Conservation (phyloP, 768 basidiomycete species). For the Melanogaster broomeanus region DNA sequence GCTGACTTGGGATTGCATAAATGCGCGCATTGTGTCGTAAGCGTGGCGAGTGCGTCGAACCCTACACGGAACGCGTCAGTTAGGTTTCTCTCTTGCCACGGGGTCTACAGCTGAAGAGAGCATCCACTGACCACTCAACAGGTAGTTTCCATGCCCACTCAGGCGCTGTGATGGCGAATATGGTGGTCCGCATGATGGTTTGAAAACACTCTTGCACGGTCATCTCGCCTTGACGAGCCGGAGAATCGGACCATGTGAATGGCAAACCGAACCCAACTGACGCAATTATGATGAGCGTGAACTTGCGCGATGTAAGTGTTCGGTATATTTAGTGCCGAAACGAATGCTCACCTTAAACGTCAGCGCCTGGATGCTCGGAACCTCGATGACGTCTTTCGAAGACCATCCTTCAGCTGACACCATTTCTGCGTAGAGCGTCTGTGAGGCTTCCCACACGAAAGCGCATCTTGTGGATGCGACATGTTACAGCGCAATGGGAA, state of each 20-base stretch:
- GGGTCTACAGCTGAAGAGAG: not conserved
- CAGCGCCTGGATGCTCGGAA: slow-evolving; percentile 12
- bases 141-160: slow-evolving; percentile 26
- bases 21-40: slow-evolving; percentile 21
- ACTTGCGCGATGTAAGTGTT: slow-evolving; percentile 6
- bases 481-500: not conserved
- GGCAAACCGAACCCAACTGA: slow-evolving; percentile 26
- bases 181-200: slow-evolving; percentile 8
- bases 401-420: slow-evolving; percentile 15
- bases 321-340: not conserved
- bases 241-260: slow-evolving; percentile 18
- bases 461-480: slow-evolving; percentile 11
- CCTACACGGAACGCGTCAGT: slow-evolving; percentile 6
- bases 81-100: not conserved
- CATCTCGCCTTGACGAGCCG: slow-evolving; percentile 18
- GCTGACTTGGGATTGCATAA: slow-evolving; percentile 17
- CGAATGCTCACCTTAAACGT: slow-evolving; percentile 19
- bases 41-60: slow-evolving; percentile 18
- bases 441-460: slow-evolving; percentile 21
- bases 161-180: slow-evolving; percentile 20
- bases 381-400: slow-evolving; percentile 14
- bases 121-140: slow-evolving; percentile 11
- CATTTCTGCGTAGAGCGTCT: slow-evolving; percentile 22
- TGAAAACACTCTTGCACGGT: slow-evolving; percentile 21
- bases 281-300: slow-evolving; percentile 21